Base-by-base conservation (phyloP, 1,284 basidiomycete genomes). In the Mycosarcoma maydis region DNA sequence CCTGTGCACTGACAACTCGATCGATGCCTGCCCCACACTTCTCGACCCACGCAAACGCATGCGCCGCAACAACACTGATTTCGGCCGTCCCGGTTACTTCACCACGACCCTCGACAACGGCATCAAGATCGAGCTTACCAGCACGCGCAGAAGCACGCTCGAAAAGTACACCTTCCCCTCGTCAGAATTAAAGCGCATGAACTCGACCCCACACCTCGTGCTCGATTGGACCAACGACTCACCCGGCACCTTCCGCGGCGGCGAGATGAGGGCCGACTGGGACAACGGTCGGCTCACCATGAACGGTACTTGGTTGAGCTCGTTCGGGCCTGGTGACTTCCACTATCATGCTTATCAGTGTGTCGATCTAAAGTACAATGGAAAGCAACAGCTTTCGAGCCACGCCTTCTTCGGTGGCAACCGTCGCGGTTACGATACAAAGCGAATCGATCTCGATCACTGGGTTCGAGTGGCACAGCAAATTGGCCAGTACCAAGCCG, bases 151-250 rank as follows among this genome's bases (percentile, higher is more conserved):
- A 22, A 61, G 69, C 33, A 77, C 74, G n/a, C 54, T 77, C 11
- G 49, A 73, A 7, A 56, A 70, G 24, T 79, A 75, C 42, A 77
- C 74, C 0, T 79, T 72, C 52, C 67, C 73, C 1, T 26, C 52
- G 3, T 26, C 11, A 9, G 43, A 57, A 33, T 59, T 78, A 39
- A 43, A 40, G 29, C 41, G 51, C 26, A 37, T 61, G 36, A 48
- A 55, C 19, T 60, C 52, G 5, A 47, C 5, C 14, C 75, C 76
- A 8, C 57, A 61, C 17, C 42, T 78, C 14, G 75, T 78, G 11
- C 56, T 73, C 27, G 76, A 78, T 49, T 75, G 73, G 71, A 72
- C 76, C 29, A 75, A 77, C 45, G 76, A 78, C 36, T 65, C 64
- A 23, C 76, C 76, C 6, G 68, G 73, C 4, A 73, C 75, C 0